These are phyloP conservation scores for Henckelia pumila DNA, from an alignment of 257 asterid species.

Conservation along the genomic window DNA sequence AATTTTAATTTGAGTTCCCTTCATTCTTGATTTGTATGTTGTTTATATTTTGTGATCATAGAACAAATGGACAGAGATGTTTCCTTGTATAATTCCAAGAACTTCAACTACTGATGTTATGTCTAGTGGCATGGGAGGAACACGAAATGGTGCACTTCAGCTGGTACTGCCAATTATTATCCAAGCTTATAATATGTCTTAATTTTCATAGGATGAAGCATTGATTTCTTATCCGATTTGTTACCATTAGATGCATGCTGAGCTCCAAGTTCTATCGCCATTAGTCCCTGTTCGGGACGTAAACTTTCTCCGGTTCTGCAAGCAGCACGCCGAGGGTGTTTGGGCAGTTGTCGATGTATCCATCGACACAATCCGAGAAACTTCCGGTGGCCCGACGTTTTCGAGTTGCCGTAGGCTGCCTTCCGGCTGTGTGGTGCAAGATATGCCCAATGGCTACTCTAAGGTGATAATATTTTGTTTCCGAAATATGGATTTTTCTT, in stretches of 20 bases:
- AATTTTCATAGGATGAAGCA: neutral
- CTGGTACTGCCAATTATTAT: slow-evolving; percentile 43
- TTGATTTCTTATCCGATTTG: neutral
- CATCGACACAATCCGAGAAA: slow-evolving; percentile 54
- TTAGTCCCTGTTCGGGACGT: slow-evolving; percentile 85
- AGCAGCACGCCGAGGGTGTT: slow-evolving; percentile 90
- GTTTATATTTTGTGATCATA: slow-evolving; percentile 14
- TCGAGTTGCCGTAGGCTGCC: slow-evolving; percentile 75
- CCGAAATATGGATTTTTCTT: slow-evolving; percentile 17
- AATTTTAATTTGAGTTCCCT: neutral
- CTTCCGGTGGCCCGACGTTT: slow-evolving; percentile 31
- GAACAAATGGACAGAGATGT: slow-evolving; percentile 75
- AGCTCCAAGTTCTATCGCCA: slow-evolving; percentile 87
- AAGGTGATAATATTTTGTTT: slow-evolving; percentile 49
- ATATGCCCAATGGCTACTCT: slow-evolving; percentile 94
- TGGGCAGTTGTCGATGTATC: slow-evolving; percentile 98
- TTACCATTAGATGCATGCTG: slow-evolving; percentile 77
- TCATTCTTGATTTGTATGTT: neutral
- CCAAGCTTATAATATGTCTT: neutral
- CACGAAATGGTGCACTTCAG: slow-evolving; percentile 71
- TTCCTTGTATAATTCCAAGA: slow-evolving; percentile 63
- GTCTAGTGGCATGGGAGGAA: slow-evolving; percentile 69
- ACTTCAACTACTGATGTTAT: slow-evolving; percentile 54
- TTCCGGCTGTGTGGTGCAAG: slow-evolving; percentile 92
- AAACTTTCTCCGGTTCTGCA: slow-evolving; percentile 89